Evolutionary conservation across 2,329 filamentous ascomycete species (phyloP), one percentile per base, ranked within the genome.

Genomic region (Davidsoniella virescens): DNA sequence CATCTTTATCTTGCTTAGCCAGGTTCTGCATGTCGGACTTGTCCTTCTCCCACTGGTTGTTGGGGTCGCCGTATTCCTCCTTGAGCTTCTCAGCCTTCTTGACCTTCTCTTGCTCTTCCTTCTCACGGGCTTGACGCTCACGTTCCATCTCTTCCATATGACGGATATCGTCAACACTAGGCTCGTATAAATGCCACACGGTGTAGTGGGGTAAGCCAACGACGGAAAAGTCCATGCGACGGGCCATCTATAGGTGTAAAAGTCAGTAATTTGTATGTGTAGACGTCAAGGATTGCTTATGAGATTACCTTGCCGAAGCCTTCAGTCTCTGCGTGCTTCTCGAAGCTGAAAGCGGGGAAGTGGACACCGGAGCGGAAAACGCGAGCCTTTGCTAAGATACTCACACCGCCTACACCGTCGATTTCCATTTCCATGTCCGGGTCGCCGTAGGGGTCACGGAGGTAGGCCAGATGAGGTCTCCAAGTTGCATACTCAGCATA

Each of bases 391-490:
- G 92, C 90, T 58, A 98, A 67, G 59, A 98, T 98, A 67, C 87
- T 95, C 58, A 98, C 92, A 67, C 92, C 92, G 47, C 92, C 90
- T 44, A 98, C 88, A 57, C 92, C 92, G 59, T 98, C 92, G 58
- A 98, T 90, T 60, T 98, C 92, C 92, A 98, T 96, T 63, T 98
- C 92, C 82, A 96, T 95, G 62, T 98, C 92, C 17, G 90, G 90
- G 61, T 98, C 92, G 38, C 92, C 92, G 60, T 94, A 96, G 2
- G 92, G 92, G 62, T 98, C 92, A 53, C 92, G 83, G 6, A 98
- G 76, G 63, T 98, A 98, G 40, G 92, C 92, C 60, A 98, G 72
- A 73, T 98, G 92, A 40, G 92, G 92, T 56, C 92, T 76, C 92
- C 92, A 98, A 1, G 92, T 98, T 17, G 92, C 92, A 63, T 98